Conservation (phyloP, 768 basidiomycete genomes). For the Psilocybe tampanensis region DNA sequence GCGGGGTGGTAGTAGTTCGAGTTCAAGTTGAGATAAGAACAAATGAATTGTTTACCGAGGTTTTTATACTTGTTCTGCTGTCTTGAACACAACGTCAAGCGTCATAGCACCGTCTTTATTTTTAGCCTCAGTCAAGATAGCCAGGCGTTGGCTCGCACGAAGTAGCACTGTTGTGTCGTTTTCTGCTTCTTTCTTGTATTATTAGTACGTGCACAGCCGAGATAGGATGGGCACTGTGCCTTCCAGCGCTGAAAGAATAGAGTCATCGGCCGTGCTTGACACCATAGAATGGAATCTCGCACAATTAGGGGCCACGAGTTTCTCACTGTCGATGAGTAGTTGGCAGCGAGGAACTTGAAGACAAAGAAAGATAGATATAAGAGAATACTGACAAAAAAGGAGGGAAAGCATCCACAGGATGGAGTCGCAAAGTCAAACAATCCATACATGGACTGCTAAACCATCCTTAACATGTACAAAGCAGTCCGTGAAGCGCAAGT, state of each 20-base stretch:
- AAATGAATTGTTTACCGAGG: not conserved
- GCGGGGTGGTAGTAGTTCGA: not conserved
- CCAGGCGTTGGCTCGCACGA: not conserved
- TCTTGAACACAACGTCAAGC: not conserved
- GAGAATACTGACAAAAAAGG: too few species aligned
- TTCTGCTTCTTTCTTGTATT: not conserved
- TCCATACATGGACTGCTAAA: too few species aligned
- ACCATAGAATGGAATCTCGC: not conserved
- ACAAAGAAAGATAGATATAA: too few species aligned
- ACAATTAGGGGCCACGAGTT: not conserved
- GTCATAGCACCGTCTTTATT: not conserved
- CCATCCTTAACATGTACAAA: too few species aligned
- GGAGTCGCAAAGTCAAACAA: too few species aligned
- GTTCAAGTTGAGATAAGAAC: not conserved
- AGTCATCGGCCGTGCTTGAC: not conserved
- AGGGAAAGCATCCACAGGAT: too few species aligned
- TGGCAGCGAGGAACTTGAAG: not conserved
- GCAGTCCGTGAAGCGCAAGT: not conserved
- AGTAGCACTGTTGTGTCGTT: not conserved
- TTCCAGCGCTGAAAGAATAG: not conserved
- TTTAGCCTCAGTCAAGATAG: not conserved
- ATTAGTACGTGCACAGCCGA: not conserved
- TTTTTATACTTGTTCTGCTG: slow-evolving; percentile 1
- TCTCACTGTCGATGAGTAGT: not conserved
- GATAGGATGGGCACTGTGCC: not conserved